A percentile compares a stretch with the other conserved stretches of the same genome.
Evolutionary conservation across 2,329 filamentous ascomycete genomes (phyloP).

Genomic region (Colletotrichum truncatum): DNA sequence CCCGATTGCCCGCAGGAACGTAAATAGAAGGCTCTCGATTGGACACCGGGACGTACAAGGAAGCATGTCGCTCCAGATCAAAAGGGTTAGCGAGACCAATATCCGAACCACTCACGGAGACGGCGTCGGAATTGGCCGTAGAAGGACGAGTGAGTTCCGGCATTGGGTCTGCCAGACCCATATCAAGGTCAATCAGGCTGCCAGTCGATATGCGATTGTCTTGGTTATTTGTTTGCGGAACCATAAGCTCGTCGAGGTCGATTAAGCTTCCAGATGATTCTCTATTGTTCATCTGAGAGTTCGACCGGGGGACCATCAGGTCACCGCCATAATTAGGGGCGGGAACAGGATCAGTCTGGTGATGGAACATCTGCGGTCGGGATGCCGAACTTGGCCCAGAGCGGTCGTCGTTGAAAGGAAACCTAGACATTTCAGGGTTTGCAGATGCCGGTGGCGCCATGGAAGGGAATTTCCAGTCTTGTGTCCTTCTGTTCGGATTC

Average conservation of each 20-base stretch:
- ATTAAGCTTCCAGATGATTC: conserved; percentile 57
- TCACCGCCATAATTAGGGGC: conserved; percentile 31
- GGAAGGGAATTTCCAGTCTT: conserved; percentile 68
- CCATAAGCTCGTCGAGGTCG: conserved; percentile 57
- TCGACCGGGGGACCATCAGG: conserved; percentile 28
- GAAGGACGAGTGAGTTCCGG: conserved; percentile 64
- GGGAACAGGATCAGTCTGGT: conserved; percentile 60
- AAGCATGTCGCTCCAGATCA: conserved; percentile 70
- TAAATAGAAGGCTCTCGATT: conserved; percentile 68
- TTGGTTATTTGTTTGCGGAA: conserved; percentile 41
- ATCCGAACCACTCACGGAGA: conserved; percentile 65
- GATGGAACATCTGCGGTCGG: conserved; percentile 58
- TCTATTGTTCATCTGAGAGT: conserved; percentile 42
- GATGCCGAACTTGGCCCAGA: conserved; percentile 40
- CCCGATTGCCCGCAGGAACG: conserved; percentile 55
- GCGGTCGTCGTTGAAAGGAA: conserved; percentile 48
- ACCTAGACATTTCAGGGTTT: conserved; percentile 61
- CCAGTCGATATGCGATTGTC: conserved; percentile 50
- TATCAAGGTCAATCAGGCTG: conserved; percentile 64
- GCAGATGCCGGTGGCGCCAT: conserved; percentile 62
- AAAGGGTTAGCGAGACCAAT: conserved; percentile 66
- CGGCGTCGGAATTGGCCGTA: conserved; percentile 68
- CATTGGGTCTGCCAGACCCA: conserved; percentile 61
- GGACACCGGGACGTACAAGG: conserved; percentile 56
- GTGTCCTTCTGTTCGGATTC: conserved; percentile 59